Base-by-base conservation (phyloP, 257 asterid species). In the Rhazya stricta region DNA sequence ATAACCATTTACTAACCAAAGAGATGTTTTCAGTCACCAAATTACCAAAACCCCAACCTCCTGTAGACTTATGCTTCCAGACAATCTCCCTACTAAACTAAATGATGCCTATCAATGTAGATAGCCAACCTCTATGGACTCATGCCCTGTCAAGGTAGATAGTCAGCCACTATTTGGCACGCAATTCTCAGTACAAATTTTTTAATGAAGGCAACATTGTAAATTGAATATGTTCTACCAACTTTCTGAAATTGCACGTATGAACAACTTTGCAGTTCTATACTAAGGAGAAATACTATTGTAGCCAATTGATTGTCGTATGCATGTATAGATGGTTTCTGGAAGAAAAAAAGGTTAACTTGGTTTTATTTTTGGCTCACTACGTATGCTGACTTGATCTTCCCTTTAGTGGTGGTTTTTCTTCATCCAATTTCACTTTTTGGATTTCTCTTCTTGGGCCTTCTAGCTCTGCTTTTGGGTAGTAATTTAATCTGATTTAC, bases 401-500 rank as follows among this genome's bases (percentile, higher is more conserved):
- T 65, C 48, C 46, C 27, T 21, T 29, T 25, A 4, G 6, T n/a
- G 10, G 43, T 62, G 68, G 43, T 30, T 62, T 25, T 51, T 29
- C 4, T 65, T 65, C 6, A 30, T 9, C 48, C 18, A 34, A 15
- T 63, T 37, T 19, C 70, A 37, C 37, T 65, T 5, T 7, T 25
- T 63, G 70, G 42, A 65, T 36, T 32, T 65, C 70, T 65, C 48
- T 65, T 65, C 48, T 36, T 9, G 53, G 29, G 56, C 56, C 76
- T 74, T 77, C 56, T 74, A 57, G 70, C 45, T 39, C 3, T 62
- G 19, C n/a, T 30, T 41, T 69, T 45, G 69, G 36, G 30, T 81
- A 62, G 42, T 78, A 60, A 46, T 80, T 82, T 77, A 46, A 72
- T 60, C 78, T 82, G 81, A 66, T 78, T n/a, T 84, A 51, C 90